Evolutionary conservation across 2,329 filamentous ascomycete species (phyloP).

Genomic region (Epichloe scottii): DNA sequence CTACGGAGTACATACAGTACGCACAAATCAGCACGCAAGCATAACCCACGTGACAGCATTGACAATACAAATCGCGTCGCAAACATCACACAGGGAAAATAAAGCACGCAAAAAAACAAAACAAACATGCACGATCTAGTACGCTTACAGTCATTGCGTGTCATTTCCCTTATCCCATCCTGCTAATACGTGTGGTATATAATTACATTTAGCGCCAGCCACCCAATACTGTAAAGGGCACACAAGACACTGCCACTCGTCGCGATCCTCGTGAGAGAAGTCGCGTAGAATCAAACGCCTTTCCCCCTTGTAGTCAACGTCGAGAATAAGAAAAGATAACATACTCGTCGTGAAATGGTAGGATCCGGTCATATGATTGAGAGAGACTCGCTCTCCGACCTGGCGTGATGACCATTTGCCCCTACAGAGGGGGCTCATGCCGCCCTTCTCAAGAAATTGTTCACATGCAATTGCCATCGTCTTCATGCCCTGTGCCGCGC

Average conservation of each 20-base stretch:
- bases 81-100: neutral
- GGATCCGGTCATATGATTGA: neutral
- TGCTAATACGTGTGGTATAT: constrained; percentile 5
- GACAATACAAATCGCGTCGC: neutral
- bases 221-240: neutral
- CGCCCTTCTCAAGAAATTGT: neutral
- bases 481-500: constrained; percentile 9
- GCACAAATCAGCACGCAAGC: neutral
- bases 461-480: constrained; percentile 7
- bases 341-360: neutral
- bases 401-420: neutral
- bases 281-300: neutral
- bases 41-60: neutral
- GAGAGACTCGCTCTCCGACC: neutral
- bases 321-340: neutral
- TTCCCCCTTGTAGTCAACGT: neutral
- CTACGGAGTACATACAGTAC: too few relatives aligned
- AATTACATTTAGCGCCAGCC: constrained; percentile 8
- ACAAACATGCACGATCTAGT: neutral
- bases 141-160: constrained; percentile 1
- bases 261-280: neutral
- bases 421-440: neutral
- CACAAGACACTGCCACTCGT: constrained; percentile 1
- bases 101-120: neutral
- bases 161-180: constrained; percentile 1